Evolutionary conservation across 192 early-diverging fungal genomes (phyloP).

Genomic region (Phycomyces nitens): DNA sequence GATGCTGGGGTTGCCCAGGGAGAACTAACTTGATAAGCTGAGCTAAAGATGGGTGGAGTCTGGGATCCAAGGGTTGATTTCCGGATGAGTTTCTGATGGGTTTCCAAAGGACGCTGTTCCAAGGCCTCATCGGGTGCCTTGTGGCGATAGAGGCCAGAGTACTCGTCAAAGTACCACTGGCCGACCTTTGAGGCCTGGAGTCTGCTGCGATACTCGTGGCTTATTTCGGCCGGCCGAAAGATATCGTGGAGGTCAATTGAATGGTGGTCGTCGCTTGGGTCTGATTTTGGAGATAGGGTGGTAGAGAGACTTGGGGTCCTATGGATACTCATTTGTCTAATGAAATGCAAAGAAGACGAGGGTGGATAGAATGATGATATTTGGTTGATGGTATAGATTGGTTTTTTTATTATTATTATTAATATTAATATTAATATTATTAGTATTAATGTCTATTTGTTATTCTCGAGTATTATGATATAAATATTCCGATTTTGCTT

Average conservation of each 20-base stretch:
- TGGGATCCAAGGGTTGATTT: not conserved
- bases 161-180: conserved; percentile 32
- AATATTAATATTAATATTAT: not conserved
- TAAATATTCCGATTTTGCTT: too few relatives aligned
- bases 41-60: not conserved
- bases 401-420: not conserved
- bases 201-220: conserved; percentile 18
- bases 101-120: not conserved
- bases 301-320: too few relatives aligned
- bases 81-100: not conserved
- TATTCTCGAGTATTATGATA: too few relatives aligned
- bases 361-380: too few relatives aligned
- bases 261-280: too few relatives aligned
- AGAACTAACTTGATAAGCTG: not conserved
- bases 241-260: too few relatives aligned
- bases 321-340: too few relatives aligned
- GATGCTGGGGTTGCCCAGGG: not conserved
- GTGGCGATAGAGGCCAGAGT: conserved; percentile 21
- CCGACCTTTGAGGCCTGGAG: not conserved
- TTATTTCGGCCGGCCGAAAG: not conserved
- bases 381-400: too few relatives aligned
- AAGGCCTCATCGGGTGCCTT: not conserved
- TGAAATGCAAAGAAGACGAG: too few relatives aligned
- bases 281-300: not conserved
- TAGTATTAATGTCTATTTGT: not conserved